A percentile compares a stretch with the other conserved stretches of the same genome.
These are phyloP conservation scores for Metschnikowia orientalis DNA, from an alignment of 805 yeast species.

Conservation along the genomic window DNA sequence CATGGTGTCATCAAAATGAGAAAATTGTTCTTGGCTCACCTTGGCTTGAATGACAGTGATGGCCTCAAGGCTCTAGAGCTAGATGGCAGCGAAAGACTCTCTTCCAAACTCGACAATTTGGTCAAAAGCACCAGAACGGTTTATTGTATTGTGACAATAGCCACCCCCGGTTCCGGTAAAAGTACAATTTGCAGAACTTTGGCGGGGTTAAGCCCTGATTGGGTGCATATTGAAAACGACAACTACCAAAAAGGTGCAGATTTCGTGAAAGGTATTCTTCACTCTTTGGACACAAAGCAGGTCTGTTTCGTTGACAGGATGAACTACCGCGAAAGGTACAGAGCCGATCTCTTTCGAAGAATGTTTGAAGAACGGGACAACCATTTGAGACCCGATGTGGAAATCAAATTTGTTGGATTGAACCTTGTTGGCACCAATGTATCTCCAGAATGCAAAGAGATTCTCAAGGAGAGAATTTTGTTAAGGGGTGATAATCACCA, in stretches of 20 bases:
- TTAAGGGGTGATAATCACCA: constrained; percentile 86
- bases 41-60: constrained; percentile 41
- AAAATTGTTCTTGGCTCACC: constrained; percentile 52
- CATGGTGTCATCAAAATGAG: constrained; percentile 75
- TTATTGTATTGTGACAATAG: constrained; percentile 72
- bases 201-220: constrained; percentile 47
- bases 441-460: constrained; percentile 36
- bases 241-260: constrained; percentile 49
- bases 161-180: constrained; percentile 93
- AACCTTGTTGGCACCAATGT: constrained; percentile 50
- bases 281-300: constrained; percentile 26
- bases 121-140: constrained; percentile 21
- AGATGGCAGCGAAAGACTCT: constrained; percentile 31
- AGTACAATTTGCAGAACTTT: constrained; percentile 74
- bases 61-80: constrained; percentile 57
- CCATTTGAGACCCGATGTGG: constrained; percentile 32
- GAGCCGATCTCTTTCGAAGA: constrained; percentile 60
- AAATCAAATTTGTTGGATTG: constrained; percentile 59
- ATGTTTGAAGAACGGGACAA: constrained; percentile 28
- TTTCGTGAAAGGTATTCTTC: constrained; percentile 46
- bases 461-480: constrained; percentile 58
- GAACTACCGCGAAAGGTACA: constrained; percentile 67
- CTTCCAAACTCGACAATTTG: constrained; percentile 13
- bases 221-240: constrained; percentile 84
- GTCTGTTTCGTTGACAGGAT: constrained; percentile 78